Conservation (phyloP, 306 rosid species). For the Spatholobus suberectus region DNA sequence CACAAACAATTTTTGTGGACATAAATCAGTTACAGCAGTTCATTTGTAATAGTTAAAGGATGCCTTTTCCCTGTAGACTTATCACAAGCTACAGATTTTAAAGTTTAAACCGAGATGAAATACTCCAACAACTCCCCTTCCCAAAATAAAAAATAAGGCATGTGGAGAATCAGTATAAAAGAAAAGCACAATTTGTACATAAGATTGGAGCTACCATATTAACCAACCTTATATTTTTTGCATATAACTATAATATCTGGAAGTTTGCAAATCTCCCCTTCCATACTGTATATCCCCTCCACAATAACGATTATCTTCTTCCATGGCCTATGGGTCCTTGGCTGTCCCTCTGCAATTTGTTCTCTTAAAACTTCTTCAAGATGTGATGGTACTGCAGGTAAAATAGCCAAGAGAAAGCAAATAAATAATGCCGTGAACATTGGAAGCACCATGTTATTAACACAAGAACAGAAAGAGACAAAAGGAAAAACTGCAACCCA, state of each 20-base stretch:
- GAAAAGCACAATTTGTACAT: background rate
- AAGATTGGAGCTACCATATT: slow-evolving; percentile 6
- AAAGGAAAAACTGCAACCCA: background rate
- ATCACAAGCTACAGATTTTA: background rate
- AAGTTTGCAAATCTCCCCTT: slow-evolving; percentile 87
- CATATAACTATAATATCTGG: slow-evolving; percentile 79
- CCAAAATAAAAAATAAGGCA: background rate
- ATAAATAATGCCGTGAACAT: background rate
- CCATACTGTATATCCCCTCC: slow-evolving; percentile 92
- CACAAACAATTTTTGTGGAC: background rate
- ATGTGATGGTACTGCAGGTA: slow-evolving; percentile 64
- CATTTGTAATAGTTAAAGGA: slow-evolving; percentile 8
- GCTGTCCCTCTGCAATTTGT: slow-evolving; percentile 84
- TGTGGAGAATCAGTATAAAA: background rate
- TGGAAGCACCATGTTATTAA: background rate
- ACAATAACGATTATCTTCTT: slow-evolving; percentile 79
- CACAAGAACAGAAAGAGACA: background rate
- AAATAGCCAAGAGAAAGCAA: slow-evolving; percentile 21
- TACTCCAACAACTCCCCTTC: background rate
- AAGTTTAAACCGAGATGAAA: background rate
- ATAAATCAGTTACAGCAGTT: background rate
- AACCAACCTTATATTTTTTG: slow-evolving; percentile 75
- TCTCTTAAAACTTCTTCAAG: slow-evolving; percentile 82
- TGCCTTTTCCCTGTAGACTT: background rate
- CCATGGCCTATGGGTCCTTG: slow-evolving; percentile 89